A percentile compares a stretch with the other conserved stretches of the same genome.
These are phyloP conservation scores for Phytophthora vignae DNA, from an alignment of 352 stramenopile genomes.

Conservation along the genomic window DNA sequence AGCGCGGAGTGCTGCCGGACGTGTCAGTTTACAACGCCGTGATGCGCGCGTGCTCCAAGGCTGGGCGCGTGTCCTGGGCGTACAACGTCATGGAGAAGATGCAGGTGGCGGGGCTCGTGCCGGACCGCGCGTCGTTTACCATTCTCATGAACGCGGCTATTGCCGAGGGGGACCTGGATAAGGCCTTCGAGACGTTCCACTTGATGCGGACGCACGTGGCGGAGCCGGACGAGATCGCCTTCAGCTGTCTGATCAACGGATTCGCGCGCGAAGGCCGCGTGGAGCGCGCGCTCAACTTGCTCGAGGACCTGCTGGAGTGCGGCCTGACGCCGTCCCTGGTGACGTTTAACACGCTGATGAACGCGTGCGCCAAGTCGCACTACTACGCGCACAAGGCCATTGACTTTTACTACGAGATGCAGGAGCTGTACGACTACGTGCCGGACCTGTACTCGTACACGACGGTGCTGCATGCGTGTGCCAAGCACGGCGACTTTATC, in stretches of 20 bases:
- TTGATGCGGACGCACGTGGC: constrained; percentile 80
- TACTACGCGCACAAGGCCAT: constrained; percentile 87
- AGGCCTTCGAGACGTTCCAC: constrained; percentile 88
- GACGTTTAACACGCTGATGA: constrained; percentile 85
- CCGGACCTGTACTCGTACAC: constrained; percentile 83
- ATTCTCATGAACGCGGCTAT: constrained; percentile 85
- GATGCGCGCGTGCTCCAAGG: constrained; percentile 85
- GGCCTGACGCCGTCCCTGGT: constrained; percentile 72
- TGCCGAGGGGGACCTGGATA: constrained; percentile 74
- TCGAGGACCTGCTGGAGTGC: constrained; percentile 80
- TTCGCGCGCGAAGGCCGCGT: constrained; percentile 80
- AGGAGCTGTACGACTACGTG: constrained; percentile 87
- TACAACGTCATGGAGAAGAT: constrained; percentile 91
- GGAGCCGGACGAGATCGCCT: constrained; percentile 76
- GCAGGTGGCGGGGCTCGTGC: constrained; percentile 75
- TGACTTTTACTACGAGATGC: constrained; percentile 90
- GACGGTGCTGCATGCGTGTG: constrained; percentile 79
- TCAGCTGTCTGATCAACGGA: constrained; percentile 78
- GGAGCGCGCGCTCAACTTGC: constrained; percentile 76
- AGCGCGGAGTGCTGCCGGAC: constrained; percentile 64
- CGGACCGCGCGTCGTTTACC: constrained; percentile 76
- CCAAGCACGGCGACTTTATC: constrained; percentile 80
- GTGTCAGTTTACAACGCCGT: constrained; percentile 80
- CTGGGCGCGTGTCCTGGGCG: constrained; percentile 64
- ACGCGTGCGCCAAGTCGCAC: constrained; percentile 84